Evolutionary conservation across 1,284 basidiomycete species (phyloP), one percentile per base, ranked within the genome.

Genomic region (Cyathus pygmaeus): DNA sequence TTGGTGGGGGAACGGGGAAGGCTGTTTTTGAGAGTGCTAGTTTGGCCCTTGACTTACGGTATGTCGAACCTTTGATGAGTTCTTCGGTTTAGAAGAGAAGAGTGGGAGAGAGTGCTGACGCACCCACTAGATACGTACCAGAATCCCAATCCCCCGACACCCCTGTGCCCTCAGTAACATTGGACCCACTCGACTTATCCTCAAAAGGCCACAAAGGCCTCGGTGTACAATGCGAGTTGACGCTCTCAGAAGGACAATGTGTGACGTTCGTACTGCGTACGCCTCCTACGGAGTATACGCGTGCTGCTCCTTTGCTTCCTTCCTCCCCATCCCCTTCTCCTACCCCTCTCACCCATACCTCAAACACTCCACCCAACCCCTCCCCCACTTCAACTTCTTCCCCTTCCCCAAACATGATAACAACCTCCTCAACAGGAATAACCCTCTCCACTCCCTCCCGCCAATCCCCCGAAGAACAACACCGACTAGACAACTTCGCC

Each of bases 181-280:
- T 95, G 31, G 69, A 85, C 27, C 70, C 83, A 17, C 80, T 92
- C 15, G 90, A 94, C 72, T 77, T 94, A 31, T 83, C 79, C 1
- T 68, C 74, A 3, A 86, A 89, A 67, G 93, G 92, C 0, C 92
- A 93, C 68, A 82, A 87, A 53, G 92, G 92, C 1, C 76, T 78
- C 3, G 85, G 80, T 4, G 85, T 86, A 23, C 83, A 77, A 66
- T 78, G 82, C 10, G 77, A 87, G 27, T 76, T 96, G 56, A 78
- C 81, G 19, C 82, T 98, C 19, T 74, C 78, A 27, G 95, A 97
- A 75, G 95, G 95, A 0, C 94, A 98, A 76, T 84, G 84, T 13
- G 88, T 97, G 24, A 94, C 92, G 9, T 97, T 97, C 69, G 84
- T 97, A 17, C 76, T 97, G 66, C 84, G 95, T 51, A 88, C 84